Conservation (phyloP, 176 grass and related monocot genomes). For the Metroxylon sagu region DNA sequence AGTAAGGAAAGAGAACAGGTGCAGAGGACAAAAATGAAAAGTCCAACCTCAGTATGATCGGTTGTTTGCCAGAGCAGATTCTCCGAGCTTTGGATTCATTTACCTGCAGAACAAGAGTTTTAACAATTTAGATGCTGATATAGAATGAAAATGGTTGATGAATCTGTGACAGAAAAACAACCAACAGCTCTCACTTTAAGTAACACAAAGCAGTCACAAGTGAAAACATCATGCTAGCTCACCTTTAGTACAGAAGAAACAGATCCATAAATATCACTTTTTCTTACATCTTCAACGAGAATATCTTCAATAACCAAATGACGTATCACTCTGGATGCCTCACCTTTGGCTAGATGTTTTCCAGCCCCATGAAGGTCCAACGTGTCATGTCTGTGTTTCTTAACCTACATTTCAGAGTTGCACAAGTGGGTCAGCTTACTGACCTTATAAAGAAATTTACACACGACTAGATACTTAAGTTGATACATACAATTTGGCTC, state of each 20-base stretch:
- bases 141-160: too few species aligned
- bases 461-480: slow-evolving; percentile 3
- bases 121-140: too few species aligned
- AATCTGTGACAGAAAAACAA: too few species aligned
- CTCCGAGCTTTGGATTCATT: slow-evolving; percentile 40
- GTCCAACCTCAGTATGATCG: slow-evolving; percentile 59
- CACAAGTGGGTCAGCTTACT: neutral
- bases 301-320: slow-evolving; percentile 75
- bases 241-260: slow-evolving; percentile 83
- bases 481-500: slow-evolving; percentile 67
- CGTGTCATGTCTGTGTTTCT: slow-evolving; percentile 63
- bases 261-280: slow-evolving; percentile 66
- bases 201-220: too few species aligned
- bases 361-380: slow-evolving; percentile 84
- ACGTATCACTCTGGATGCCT: slow-evolving; percentile 58
- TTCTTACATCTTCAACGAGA: slow-evolving; percentile 75
- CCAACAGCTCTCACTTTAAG: too few species aligned
- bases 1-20: slow-evolving; percentile 7
- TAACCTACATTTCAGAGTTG: slow-evolving; percentile 39
- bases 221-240: neutral
- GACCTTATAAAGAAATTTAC: neutral
- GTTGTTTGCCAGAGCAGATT: slow-evolving; percentile 41
- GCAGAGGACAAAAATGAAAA: slow-evolving; percentile 12
- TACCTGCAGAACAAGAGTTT: slow-evolving; percentile 32
- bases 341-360: slow-evolving; percentile 59